Evolutionary conservation across 2,329 filamentous ascomycete genomes (phyloP), one percentile per base, ranked within the genome.

Genomic region (Colletotrichum shisoi): DNA sequence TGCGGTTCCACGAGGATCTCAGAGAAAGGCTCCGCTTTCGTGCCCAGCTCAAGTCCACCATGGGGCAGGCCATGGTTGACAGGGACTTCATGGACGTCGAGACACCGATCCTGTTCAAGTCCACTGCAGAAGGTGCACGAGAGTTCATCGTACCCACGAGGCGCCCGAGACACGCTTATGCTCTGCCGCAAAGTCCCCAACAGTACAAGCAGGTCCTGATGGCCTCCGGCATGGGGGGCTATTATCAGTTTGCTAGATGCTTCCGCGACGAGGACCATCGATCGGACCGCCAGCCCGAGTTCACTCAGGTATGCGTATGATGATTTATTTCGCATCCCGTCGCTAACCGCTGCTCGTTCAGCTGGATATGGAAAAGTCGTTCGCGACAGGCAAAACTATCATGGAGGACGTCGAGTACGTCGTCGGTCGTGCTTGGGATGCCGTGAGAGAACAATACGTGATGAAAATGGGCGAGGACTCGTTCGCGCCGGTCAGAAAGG

Each of bases 121-220:
- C 95, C 0, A 99, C 95, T 0, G 93, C 95, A 0, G 95, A 99
- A 79, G 95, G 95, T 0, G 96, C 95, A 1, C 85, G 94, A 56
- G 95, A 99, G 76, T 99, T 99, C 70, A 78, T 99, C 6, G 94
- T 99, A 4, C 95, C 95, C 0, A 96, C 94, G 0, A 84, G 95
- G 34, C 86, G 84, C 42, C 84, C 83, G 1, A 93, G 92, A 0
- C 81, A 89, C 68, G 93, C 92, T 3, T 99, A 98, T 77, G 95
- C 95, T 9, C 82, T 99, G 21, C 94, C 94, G 0, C 96, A 99
- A 76, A 98, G 94, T 71, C 95, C 95, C 0, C 95, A 99, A 77
- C 95, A 99, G 77, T 99, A 98, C 76, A 99, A 99, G 80, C 95
- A 99, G 80, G 92, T 97, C 2, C 85, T 99, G 48, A 98, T 99